Evolutionary conservation across 768 basidiomycete genomes (phyloP), one percentile per base, ranked within the genome.

Genomic region (Pisolithus sp.): DNA sequence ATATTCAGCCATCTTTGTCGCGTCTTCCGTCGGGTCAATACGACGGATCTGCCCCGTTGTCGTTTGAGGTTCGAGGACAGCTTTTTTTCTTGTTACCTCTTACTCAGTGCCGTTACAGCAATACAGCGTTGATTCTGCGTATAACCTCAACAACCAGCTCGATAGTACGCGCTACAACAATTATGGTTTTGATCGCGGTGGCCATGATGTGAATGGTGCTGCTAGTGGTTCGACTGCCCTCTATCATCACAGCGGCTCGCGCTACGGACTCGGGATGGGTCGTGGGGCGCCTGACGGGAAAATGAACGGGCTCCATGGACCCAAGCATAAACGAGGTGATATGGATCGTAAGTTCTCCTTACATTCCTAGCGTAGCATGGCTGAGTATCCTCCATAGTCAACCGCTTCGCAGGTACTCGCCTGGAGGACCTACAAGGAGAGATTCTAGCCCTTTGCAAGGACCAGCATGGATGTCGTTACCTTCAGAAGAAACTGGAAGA

Each of bases 401-500:
- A 99, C 73, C 86, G 96, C 5, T 99, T 97, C 66, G 86, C 95
- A 28, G 95, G 95, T 7, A 94, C 93, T 28, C 85, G 93, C 40
- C 76, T 99, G 49, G 96, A 99, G 65, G 96, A 99, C 62, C 73
- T 99, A 21, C 86, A 89, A 58, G 95, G 95, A 53, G 95, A 99
- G 69, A 95, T 99, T 53, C 83, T 93, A 13, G 76, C 82, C 1
- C 71, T 99, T 17, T 98, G 96, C 81, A 98, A 98, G 68, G 96
- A 99, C 69, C 96, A 99, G 69, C 95, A 98, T 68, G 96, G 96
- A 2, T 99, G 96, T 65, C 83, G 96, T 34, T 99, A 97, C 66
- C 73, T 99, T 52, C 96, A 99, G 72, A 98, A 98, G 82, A 97
- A 98, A 71, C 78, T 99, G 23, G 96, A 99, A 67, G 96, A 99